Evolutionary conservation across 192 early-diverging fungal species (phyloP).

Genomic region (Umbelopsis isabellina): DNA sequence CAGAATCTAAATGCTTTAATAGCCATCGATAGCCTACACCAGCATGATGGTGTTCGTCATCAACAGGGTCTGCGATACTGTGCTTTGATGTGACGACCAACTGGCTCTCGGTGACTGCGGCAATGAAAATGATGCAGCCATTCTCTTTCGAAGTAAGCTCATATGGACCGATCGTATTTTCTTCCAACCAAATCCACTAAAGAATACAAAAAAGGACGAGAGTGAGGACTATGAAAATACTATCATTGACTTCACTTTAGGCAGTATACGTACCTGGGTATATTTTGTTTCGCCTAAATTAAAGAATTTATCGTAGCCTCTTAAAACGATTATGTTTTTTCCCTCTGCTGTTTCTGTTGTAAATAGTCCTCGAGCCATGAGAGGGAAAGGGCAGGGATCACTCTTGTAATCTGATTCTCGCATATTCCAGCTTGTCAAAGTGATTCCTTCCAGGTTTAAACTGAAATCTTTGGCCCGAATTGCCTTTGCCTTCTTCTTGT

Average conservation of each 20-base stretch:
- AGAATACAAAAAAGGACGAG: neutral
- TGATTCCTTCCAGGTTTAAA: neutral
- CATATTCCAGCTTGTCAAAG: slow-evolving; percentile 63
- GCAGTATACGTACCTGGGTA: slow-evolving; percentile 49
- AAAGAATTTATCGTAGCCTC: slow-evolving; percentile 99
- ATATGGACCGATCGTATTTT: slow-evolving; percentile 79
- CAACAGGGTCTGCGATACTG: slow-evolving; percentile 44
- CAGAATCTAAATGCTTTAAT: slow-evolving; percentile 60
- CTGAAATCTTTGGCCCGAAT: neutral
- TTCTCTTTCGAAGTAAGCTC: slow-evolving; percentile 96
- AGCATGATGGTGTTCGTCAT: slow-evolving; percentile 46
- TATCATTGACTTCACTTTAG: neutral
- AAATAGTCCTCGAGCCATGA: slow-evolving; percentile 84
- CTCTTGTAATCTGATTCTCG: slow-evolving; percentile 73
- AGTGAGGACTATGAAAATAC: neutral
- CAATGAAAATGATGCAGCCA: slow-evolving; percentile 91
- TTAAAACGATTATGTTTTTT: slow-evolving; percentile 63
- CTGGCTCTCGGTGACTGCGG: slow-evolving; percentile 60
- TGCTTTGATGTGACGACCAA: slow-evolving; percentile 93
- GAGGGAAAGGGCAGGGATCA: slow-evolving; percentile 63
- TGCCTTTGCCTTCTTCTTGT: slow-evolving; percentile 15
- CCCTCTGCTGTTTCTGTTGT: slow-evolving; percentile 43
- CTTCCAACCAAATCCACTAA: slow-evolving; percentile 60
- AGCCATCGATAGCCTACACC: slow-evolving; percentile 76
- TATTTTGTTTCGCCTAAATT: slow-evolving; percentile 70